A percentile compares a stretch with the other conserved stretches of the same genome.
These are phyloP conservation scores for Gymnopilus dilepis DNA, from an alignment of 768 basidiomycete genomes.

Conservation along the genomic window DNA sequence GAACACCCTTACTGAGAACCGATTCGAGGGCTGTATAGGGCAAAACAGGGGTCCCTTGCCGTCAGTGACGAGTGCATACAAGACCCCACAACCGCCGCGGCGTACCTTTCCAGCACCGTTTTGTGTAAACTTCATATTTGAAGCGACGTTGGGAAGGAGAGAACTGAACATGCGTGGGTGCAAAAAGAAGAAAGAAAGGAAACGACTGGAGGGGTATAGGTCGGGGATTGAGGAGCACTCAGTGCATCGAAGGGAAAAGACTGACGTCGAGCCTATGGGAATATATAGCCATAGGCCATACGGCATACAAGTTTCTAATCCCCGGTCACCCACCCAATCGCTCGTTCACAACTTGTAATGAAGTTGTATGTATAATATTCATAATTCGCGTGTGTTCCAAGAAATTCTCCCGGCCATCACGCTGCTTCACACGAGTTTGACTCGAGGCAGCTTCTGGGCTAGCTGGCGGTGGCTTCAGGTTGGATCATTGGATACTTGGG, in stretches of 20 bases:
- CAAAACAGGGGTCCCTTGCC: background rate
- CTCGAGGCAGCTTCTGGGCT: constrained; percentile 41
- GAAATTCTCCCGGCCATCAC: constrained; percentile 26
- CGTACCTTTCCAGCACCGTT: constrained; percentile 33
- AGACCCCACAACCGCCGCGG: background rate
- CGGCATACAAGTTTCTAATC: no score
- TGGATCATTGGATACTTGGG: no score
- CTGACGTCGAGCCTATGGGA: constrained; percentile 23
- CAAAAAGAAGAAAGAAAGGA: no score
- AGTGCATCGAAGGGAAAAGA: constrained; percentile 27
- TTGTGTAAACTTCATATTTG: constrained; percentile 32
- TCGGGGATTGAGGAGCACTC: constrained; percentile 20
- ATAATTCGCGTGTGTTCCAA: constrained; percentile 3
- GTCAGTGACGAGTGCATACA: constrained; percentile 6
- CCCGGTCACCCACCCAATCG: no score
- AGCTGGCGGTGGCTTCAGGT: no score
- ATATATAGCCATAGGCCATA: constrained; percentile 23
- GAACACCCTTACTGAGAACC: constrained; percentile 36
- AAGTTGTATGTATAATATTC: background rate
- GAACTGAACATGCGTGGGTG: constrained; percentile 35
- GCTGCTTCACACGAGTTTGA: constrained; percentile 37
- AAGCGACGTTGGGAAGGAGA: constrained; percentile 32
- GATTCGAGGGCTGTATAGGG: constrained; percentile 26
- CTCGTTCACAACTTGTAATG: no score
- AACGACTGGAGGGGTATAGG: background rate